Conservation (phyloP, 2,329 filamentous ascomycete species). For the Didymosphaeria variabile region DNA sequence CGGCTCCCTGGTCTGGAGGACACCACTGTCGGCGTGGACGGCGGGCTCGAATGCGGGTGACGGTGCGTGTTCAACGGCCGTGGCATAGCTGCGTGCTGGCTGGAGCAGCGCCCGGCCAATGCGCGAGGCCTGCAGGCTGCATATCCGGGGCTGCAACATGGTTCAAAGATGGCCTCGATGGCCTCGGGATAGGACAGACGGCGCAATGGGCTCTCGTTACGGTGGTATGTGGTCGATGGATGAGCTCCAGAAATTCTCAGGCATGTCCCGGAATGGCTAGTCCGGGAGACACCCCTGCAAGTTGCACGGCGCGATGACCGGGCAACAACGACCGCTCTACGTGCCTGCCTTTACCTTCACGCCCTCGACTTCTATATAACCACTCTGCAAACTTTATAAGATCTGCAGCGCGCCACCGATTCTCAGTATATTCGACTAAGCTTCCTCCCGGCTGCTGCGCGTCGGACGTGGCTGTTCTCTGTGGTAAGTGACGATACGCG, state of each 20-base stretch:
- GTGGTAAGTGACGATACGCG: slow-evolving; percentile 44
- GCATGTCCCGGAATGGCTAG: slow-evolving; percentile 35
- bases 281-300: slow-evolving; percentile 16
- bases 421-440: not conserved
- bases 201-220: slow-evolving; percentile 29
- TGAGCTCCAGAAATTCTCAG: slow-evolving; percentile 42
- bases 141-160: slow-evolving; percentile 75
- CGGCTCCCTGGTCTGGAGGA: slow-evolving; percentile 35
- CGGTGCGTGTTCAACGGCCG: slow-evolving; percentile 49
- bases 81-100: slow-evolving; percentile 63
- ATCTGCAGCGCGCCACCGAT: slow-evolving; percentile 2
- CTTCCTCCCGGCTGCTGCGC: slow-evolving; percentile 28
- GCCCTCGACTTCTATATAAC: not conserved
- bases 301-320: slow-evolving; percentile 19
- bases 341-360: slow-evolving; percentile 13
- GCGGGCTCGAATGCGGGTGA: slow-evolving; percentile 46
- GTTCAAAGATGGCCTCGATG: slow-evolving; percentile 26
- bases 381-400: not conserved
- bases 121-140: slow-evolving; percentile 61
- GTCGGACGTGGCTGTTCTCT: slow-evolving; percentile 28
- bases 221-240: slow-evolving; percentile 32
- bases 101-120: slow-evolving; percentile 58
- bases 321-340: slow-evolving; percentile 18
- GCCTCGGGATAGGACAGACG: slow-evolving; percentile 25
- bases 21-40: slow-evolving; percentile 37